Evolutionary conservation across 2,329 filamentous ascomycete genomes (phyloP).

Genomic region (Aschersonia sp.): DNA sequence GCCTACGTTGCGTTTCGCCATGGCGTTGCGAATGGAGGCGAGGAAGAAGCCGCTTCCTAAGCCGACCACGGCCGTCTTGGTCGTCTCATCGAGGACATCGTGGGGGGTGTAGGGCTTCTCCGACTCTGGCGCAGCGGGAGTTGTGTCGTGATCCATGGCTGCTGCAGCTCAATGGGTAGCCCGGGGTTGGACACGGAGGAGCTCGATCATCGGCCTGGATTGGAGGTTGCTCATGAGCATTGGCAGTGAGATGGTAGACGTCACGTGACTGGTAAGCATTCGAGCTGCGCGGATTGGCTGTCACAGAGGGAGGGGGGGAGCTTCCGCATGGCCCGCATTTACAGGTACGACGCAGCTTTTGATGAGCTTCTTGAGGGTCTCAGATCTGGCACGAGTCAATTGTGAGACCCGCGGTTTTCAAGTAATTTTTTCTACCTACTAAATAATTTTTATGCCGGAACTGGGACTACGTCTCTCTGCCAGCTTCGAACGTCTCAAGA

Average conservation of each 20-base stretch:
- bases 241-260: neutral
- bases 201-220: too few species aligned
- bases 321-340: neutral
- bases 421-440: too few species aligned
- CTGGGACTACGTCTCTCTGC: too few species aligned
- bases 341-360: neutral
- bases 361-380: too few species aligned
- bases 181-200: too few species aligned
- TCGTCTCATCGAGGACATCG: conserved; percentile 56
- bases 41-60: conserved; percentile 54
- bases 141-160: conserved; percentile 18
- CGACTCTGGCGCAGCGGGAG: conserved; percentile 10
- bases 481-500: too few species aligned
- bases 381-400: too few species aligned
- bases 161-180: conserved; percentile 1
- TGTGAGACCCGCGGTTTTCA: too few species aligned
- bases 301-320: neutral
- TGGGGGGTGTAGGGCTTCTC: conserved; percentile 46
- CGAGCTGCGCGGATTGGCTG: conserved; percentile 16
- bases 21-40: conserved; percentile 73
- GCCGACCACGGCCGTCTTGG: conserved; percentile 50
- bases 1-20: conserved; percentile 70
- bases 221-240: neutral
- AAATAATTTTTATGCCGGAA: too few species aligned
- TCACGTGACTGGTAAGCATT: conserved; percentile 23